Evolutionary conservation across 768 basidiomycete species (phyloP), one percentile per base, ranked within the genome.

Genomic region (Sarcomyxa edulis): DNA sequence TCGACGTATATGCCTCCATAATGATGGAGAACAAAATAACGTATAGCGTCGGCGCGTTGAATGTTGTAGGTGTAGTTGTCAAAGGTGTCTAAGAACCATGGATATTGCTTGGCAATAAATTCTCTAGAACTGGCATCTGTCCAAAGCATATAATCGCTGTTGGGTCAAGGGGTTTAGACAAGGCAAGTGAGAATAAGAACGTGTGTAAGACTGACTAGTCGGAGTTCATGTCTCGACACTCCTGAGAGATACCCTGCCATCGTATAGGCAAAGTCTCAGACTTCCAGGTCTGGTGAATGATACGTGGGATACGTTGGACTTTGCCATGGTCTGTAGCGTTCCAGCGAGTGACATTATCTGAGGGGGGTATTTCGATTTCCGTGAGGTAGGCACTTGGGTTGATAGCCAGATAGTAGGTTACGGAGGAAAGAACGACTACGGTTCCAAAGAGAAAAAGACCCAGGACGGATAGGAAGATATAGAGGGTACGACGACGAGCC

Each of bases 211-310:
- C 93, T 52, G 58, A 96, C 94, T 96, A 99, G 72, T 96, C 93
- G 5, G 89, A 76, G 82, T 94, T 93, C 72, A 96, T 81, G 51
- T 86, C 78, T 42, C 83, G 75, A 65, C 96, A 98, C 20, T 70
- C 80, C 57, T 89, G 73, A 19, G 92, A 92, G 31, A 93, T 72
- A 27, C 64, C 66, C 44, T 75, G 74, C 94, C 94, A 99, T 44
- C 76, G 73, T 30, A 68, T 61, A 2, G 96, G 96, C 16, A 99
- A 69, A 0, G 74, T 76, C 39, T 94, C 84, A 7, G 85, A 81
- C 70, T 94, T 96, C 96, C 96, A 99, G 16, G 96, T 98, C 74
- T 97, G 95, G 61, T 99, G 96, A 33, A 99, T 76, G 42, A 99
- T 88, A 35, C 90, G 76, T 3, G 94, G 96, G 25, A 98, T 81